Conservation (phyloP, 495 filamentous ascomycete species). For the Penicillium odoratum region DNA sequence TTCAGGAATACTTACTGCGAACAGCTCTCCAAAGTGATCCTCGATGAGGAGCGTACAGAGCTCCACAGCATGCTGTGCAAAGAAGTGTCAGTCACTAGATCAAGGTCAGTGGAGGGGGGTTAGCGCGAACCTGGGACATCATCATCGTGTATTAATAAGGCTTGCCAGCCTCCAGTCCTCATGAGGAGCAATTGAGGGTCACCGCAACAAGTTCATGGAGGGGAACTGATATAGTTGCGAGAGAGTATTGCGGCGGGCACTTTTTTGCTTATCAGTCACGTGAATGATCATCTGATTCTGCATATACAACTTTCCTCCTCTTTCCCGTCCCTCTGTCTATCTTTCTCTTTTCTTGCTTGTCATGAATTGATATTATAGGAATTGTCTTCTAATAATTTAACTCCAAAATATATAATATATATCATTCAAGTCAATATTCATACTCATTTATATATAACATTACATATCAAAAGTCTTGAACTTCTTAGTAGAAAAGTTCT, state of each 20-base stretch:
- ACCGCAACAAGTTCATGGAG: slow-evolving; percentile 54
- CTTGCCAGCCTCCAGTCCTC: slow-evolving; percentile 61
- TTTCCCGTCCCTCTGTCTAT: neutral
- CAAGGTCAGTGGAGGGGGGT: slow-evolving; percentile 8
- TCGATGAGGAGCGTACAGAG: slow-evolving; percentile 87
- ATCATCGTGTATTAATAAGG: slow-evolving; percentile 57
- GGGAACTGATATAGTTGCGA: slow-evolving; percentile 3
- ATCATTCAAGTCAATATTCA: too few species aligned
- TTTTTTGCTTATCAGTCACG: slow-evolving; percentile 46
- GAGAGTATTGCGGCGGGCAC: slow-evolving; percentile 13
- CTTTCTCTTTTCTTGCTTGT: neutral
- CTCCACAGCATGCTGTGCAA: slow-evolving; percentile 63
- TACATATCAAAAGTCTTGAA: neutral
- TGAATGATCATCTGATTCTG: slow-evolving; percentile 35
- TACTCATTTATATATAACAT: neutral
- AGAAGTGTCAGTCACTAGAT: slow-evolving; percentile 20
- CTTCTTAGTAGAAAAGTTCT: slow-evolving; percentile 29
- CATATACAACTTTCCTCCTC: neutral
- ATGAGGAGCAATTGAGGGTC: slow-evolving; percentile 66
- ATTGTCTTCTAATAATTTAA: too few species aligned
- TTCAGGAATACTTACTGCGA: slow-evolving; percentile 64
- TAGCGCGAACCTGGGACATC: slow-evolving; percentile 51
- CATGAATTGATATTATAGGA: neutral
- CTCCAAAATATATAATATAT: too few species aligned
- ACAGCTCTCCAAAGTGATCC: slow-evolving; percentile 84